Evolutionary conservation across 2,329 filamentous ascomycete species (phyloP).

Genomic region (Xylaria sp.): DNA sequence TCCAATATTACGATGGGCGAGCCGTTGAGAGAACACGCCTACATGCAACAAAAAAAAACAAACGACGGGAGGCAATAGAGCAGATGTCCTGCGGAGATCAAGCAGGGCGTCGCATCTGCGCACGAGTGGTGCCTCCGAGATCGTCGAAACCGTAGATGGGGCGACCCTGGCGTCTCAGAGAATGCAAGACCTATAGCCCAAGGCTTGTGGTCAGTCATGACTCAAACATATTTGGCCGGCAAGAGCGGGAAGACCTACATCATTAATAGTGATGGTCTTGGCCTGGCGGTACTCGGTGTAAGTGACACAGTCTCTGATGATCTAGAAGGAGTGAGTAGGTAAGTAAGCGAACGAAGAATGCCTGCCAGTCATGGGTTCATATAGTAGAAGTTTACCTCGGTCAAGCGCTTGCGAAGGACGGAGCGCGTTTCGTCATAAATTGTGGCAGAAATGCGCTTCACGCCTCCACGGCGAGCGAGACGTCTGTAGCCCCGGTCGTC

Average conservation of each 20-base stretch:
- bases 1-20: neutral
- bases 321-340: constrained; percentile 34
- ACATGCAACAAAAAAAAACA: neutral
- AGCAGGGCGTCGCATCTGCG: neutral
- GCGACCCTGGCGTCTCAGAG: constrained; percentile 42
- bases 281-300: constrained; percentile 50
- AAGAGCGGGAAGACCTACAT: constrained; percentile 40
- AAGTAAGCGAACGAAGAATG: constrained; percentile 8
- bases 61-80: neutral
- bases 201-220: neutral
- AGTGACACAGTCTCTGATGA: constrained; percentile 44
- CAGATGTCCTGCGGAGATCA: neutral
- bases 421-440: constrained; percentile 60
- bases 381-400: constrained; percentile 35
- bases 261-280: constrained; percentile 59
- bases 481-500: constrained; percentile 43
- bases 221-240: neutral
- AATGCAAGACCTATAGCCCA: constrained; percentile 47
- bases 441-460: constrained; percentile 61
- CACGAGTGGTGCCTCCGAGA: neutral
- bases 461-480: constrained; percentile 68
- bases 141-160: constrained; percentile 57
- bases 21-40: neutral
- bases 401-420: constrained; percentile 47
- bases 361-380: neutral